phyloP scores from a whole-genome alignment of 805 yeast genomes.

The Helenozyma rhizophorensis region DNA sequence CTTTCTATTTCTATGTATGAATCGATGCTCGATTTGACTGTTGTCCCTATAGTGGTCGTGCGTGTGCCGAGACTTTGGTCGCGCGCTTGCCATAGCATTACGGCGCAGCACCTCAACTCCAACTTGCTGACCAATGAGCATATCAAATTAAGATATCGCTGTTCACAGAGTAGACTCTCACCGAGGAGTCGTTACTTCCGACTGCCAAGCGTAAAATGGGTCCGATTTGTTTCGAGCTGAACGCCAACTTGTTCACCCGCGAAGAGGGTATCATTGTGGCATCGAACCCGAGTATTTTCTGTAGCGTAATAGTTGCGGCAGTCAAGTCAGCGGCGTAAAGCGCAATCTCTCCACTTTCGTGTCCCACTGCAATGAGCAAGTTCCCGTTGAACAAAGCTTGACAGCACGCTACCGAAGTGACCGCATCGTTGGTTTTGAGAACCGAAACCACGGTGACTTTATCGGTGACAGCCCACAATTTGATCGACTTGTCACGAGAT shows the following conservation, averaged over 20 bases:
- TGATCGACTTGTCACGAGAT: constrained; percentile 78
- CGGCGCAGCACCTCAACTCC: not conserved
- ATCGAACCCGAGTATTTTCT: constrained; percentile 18
- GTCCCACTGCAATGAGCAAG: constrained; percentile 55
- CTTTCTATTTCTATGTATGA: too few relatives aligned
- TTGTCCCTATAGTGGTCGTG: not conserved
- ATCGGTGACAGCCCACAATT: constrained; percentile 54
- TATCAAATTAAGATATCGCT: not conserved
- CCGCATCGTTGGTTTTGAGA: constrained; percentile 49
- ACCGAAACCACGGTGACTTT: constrained; percentile 22
- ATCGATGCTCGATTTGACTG: too few relatives aligned
- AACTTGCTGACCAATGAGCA: not conserved
- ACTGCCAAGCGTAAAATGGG: constrained; percentile 42
- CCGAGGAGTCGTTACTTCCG: constrained; percentile 64
- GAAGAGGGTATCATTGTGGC: constrained; percentile 51
- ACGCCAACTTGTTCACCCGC: constrained; percentile 57
- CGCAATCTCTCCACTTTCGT: constrained; percentile 61
- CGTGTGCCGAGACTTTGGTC: not conserved
- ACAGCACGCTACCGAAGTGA: constrained; percentile 63
- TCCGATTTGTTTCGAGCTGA: constrained; percentile 33
- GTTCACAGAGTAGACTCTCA: constrained; percentile 36
- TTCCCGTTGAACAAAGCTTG: constrained; percentile 20
- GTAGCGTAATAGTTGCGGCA: constrained; percentile 17
- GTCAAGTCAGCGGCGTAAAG: constrained; percentile 35
- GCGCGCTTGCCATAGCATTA: too few relatives aligned